Evolutionary conservation across 169 alveolate species (phyloP), one percentile per base, ranked within the genome.

Genomic region (Babesia ovata): DNA sequence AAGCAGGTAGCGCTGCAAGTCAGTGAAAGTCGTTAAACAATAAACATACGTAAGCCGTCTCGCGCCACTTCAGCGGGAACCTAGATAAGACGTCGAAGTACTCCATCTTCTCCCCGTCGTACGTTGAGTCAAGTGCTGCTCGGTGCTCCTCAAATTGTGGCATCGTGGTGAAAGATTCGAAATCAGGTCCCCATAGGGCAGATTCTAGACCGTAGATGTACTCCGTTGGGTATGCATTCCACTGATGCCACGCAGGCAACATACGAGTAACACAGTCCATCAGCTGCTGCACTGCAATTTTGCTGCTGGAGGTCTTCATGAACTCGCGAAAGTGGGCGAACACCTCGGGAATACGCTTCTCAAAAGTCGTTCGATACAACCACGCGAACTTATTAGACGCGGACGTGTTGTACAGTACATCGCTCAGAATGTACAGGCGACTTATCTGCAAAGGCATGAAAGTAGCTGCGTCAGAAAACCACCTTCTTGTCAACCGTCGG

Each of bases 341-440:
- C 8, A 82, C 58, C 49, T 82, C 85, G 9, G 89, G 89, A 14
- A 82, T 59, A 14, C 79, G 63, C 65, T 70, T 63, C 73, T 82
- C 89, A 21, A 82, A 58, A 14, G 81, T 46, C 14, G 29, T 21
- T 9, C 89, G 21, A 42, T 82, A 82, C 12, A 82, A 16, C 89
- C 89, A 82, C 28, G 84, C 65, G 36, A 50, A 82, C 59, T 44
- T 86, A 39, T 61, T 61, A 4, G 89, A 73, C 28, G 86, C 54
- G 22, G 89, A 58, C 21, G 85, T 49, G 70, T 82, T 82, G 63
- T 82, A 73, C 65, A 82, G 56, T 26, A 82, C 89, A 24, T 82
- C 89, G 39, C 77, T 69, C 9, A 82, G 42, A 28, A 82, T 63
- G 49, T 82, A 82, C 53, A 82, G 58, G 29, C 69, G 84, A 21